phyloP scores from a whole-genome alignment of 768 basidiomycete species.

The Podaxis sp. region DNA sequence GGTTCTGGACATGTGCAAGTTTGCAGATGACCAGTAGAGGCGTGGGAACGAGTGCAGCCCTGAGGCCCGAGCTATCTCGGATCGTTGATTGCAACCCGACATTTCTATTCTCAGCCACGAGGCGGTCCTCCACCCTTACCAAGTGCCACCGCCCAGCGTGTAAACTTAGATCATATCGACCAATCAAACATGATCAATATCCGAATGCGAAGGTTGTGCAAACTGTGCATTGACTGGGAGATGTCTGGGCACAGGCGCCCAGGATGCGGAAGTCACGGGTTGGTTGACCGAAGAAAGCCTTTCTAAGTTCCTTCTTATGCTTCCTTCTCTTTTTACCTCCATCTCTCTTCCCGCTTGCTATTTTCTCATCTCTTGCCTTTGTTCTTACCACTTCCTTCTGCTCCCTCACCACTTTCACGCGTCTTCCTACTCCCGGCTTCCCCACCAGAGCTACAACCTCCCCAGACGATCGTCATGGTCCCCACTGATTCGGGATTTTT shows the following conservation, averaged over 20 bases:
- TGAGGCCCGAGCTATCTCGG: conserved; percentile 3
- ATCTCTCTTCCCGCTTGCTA: not conserved
- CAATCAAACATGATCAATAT: not conserved
- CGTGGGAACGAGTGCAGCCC: conserved; percentile 3
- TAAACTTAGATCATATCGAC: not conserved
- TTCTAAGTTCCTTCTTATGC: conserved; percentile 1
- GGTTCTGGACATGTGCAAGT: not conserved
- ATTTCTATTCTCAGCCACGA: conserved; percentile 13
- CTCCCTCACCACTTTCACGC: not conserved
- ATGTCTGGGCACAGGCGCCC: conserved; percentile 8
- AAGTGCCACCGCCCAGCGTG: too few relatives aligned
- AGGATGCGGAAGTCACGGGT: conserved; percentile 21
- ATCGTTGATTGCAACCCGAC: conserved; percentile 8
- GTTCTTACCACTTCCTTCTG: not conserved
- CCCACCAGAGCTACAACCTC: not conserved
- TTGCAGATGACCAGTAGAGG: not conserved
- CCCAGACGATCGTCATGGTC: conserved; percentile 3
- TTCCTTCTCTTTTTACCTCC: conserved; percentile 3
- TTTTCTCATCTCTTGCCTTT: not conserved
- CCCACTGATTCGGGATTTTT: conserved; percentile 12
- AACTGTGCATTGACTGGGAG: not conserved
- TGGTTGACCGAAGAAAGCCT: conserved; percentile 2
- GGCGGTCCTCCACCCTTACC: not conserved
- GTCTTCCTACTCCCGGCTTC: not conserved
- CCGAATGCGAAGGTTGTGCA: not conserved